Base-by-base conservation (phyloP, 1,284 basidiomycete genomes). In the Leccinum pachyderme region DNA sequence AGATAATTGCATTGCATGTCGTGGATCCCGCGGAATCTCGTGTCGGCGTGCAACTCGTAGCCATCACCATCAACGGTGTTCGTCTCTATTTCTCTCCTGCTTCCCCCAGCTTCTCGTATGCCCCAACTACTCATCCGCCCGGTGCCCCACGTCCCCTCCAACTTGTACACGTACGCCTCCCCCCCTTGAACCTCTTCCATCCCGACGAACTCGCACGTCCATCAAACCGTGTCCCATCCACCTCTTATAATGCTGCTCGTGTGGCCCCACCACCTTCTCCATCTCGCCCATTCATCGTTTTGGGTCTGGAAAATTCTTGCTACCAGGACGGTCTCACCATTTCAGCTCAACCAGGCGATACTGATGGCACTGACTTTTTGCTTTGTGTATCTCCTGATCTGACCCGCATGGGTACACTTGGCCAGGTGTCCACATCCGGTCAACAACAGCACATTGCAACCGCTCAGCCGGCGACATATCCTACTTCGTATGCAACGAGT, bases 381-480 rank as follows among this genome's bases (percentile, higher is more conserved):
- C 75, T 93, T 45, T 87, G 89, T 63, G 77, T 86, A 57, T 81
- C 89, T 5, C 90, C 91, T 5, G 91, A 95, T 68, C 75, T 93
- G 47, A 83, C 87, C 11, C 81, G 80, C 47, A 82, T 87, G 55
- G 83, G 84, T 37, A 73, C 78, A 9, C 73, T 89, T 29, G 86
- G 86, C 4, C 86, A 87, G 63, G 60, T 81, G 24, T 80, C 81
- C 43, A 66, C 75, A 25, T 72, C 73, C 22, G 68, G 72, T 53
- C 75, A 76, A 49, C 75, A 76, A 41, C 39, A 41, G 49, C 71
- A 73, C 15, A 69, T 71, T 47, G 60, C 74, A 35, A 71, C 78
- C 53, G 65, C 73, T 41, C 64, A 70, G 15, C 67, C 65, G 51
- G 60, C 70, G 13, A 51, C 66, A 22, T 77, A 78, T 53, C 58